Percentiles rank a stretch among this genome's conserved stretches.
Evolutionary conservation across 1,139 yeast species (phyloP).

Genomic region (Geotrichum aggregatum): DNA sequence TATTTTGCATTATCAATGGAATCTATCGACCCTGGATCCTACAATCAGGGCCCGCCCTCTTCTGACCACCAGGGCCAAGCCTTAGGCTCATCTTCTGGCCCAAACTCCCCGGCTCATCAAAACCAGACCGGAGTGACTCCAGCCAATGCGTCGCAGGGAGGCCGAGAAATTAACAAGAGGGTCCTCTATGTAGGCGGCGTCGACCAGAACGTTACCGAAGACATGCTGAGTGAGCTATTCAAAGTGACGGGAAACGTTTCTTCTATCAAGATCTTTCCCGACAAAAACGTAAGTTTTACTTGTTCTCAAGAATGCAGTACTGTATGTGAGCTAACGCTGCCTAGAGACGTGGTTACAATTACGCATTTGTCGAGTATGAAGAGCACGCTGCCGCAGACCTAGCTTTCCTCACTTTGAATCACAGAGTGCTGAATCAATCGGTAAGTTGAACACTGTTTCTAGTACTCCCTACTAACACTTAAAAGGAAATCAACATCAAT

Average conservation of each 20-base stretch:
- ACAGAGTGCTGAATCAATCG: slow-evolving; percentile 38
- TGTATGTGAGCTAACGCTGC: slow-evolving; percentile 9
- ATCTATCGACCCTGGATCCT: slow-evolving; percentile 2
- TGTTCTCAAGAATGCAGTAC: background rate
- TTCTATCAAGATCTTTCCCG: slow-evolving; percentile 57
- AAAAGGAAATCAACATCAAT: slow-evolving; percentile 56
- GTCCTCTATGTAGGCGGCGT: slow-evolving; percentile 76
- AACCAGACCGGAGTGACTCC: slow-evolving; percentile 40
- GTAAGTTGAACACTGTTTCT: slow-evolving; percentile 39
- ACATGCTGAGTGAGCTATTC: slow-evolving; percentile 56
- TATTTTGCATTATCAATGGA: slow-evolving; percentile 6
- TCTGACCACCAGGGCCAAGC: background rate
- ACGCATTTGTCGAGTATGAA: slow-evolving; percentile 78
- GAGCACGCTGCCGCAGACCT: slow-evolving; percentile 54
- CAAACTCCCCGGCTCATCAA: slow-evolving; percentile 24
- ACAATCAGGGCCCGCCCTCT: background rate
- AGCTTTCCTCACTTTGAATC: slow-evolving; percentile 61
- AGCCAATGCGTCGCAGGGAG: slow-evolving; percentile 74
- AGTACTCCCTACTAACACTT: slow-evolving; percentile 22
- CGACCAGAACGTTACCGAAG: slow-evolving; percentile 62
- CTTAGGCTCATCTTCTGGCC: background rate
- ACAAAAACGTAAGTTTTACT: slow-evolving; percentile 48
- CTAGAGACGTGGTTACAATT: slow-evolving; percentile 53
- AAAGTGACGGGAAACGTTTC: slow-evolving; percentile 52
- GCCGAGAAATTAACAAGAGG: slow-evolving; percentile 69